phyloP scores from a whole-genome alignment of 495 filamentous ascomycete genomes.

The Xylaria telfairii region DNA sequence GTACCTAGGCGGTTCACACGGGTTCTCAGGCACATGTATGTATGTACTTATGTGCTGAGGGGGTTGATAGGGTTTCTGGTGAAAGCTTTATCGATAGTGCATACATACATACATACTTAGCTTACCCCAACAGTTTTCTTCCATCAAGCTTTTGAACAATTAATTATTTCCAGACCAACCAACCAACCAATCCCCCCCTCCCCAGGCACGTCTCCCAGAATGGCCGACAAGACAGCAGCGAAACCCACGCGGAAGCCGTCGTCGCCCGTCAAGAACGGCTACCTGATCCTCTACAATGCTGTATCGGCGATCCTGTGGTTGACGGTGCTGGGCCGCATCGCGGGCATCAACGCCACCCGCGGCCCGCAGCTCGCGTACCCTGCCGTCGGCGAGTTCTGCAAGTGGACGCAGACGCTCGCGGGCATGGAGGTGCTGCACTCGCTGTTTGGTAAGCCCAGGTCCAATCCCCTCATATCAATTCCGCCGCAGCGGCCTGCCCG shows the following conservation, averaged over 20 bases:
- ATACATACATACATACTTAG: not conserved
- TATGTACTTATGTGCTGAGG: not conserved
- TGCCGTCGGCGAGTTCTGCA: slow-evolving; percentile 67
- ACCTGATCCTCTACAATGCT: slow-evolving; percentile 85
- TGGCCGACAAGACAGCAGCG: slow-evolving; percentile 28
- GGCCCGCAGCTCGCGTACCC: slow-evolving; percentile 48
- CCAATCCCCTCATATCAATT: not conserved
- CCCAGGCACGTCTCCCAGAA: slow-evolving; percentile 10
- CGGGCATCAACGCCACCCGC: slow-evolving; percentile 38
- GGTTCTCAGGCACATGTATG: not conserved
- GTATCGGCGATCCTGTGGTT: slow-evolving; percentile 77
- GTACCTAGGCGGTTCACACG: not conserved
- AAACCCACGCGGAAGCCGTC: slow-evolving; percentile 39
- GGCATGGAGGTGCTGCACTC: slow-evolving; percentile 84
- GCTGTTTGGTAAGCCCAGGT: slow-evolving; percentile 57
- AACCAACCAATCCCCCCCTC: not conserved
- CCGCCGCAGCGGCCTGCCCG: not conserved
- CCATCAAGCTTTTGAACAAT: not conserved
- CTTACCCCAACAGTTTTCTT: slow-evolving; percentile 12
- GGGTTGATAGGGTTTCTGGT: not conserved
- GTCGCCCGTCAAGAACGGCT: slow-evolving; percentile 58
- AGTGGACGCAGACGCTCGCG: slow-evolving; percentile 83
- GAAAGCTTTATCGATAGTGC: not conserved
- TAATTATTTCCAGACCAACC: not conserved
- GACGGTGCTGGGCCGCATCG: slow-evolving; percentile 66